phyloP scores from a whole-genome alignment of 2,329 filamentous ascomycete species.

The Venturia carpophila region DNA sequence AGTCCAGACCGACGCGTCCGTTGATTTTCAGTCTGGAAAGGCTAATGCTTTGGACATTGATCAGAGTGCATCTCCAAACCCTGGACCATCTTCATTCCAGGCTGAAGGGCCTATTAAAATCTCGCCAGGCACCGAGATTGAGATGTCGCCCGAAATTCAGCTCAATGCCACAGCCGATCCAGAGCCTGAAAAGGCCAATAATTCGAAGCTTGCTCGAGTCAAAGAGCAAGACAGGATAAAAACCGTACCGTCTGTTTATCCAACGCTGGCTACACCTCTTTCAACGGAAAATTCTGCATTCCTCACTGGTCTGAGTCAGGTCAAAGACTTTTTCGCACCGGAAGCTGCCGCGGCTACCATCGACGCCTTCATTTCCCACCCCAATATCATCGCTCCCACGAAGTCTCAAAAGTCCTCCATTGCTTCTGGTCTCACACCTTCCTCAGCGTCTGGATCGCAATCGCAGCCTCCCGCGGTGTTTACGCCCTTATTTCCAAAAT shows the following conservation, averaged over 20 bases:
- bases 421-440: neutral
- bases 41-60: too few relatives aligned
- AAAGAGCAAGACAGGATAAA: neutral
- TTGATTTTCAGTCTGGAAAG: too few relatives aligned
- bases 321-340: neutral
- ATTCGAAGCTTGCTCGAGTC: neutral
- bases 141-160: too few relatives aligned
- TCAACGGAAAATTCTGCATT: neutral
- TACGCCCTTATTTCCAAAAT: neutral
- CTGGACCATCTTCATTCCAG: too few relatives aligned
- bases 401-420: neutral
- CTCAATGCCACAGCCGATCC: too few relatives aligned
- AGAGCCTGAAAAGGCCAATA: too few relatives aligned
- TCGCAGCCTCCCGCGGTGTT: neutral
- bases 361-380: neutral
- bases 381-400: neutral
- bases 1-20: too few relatives aligned
- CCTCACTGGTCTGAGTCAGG: neutral
- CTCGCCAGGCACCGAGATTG: neutral
- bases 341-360: neutral
- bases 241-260: neutral
- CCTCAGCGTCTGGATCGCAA: neutral
- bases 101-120: too few relatives aligned
- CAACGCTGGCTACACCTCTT: neutral
- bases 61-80: too few relatives aligned